These are phyloP conservation scores for Tolypocladium inflatum DNA, from an alignment of 2,329 filamentous ascomycete genomes.

Conservation along the genomic window DNA sequence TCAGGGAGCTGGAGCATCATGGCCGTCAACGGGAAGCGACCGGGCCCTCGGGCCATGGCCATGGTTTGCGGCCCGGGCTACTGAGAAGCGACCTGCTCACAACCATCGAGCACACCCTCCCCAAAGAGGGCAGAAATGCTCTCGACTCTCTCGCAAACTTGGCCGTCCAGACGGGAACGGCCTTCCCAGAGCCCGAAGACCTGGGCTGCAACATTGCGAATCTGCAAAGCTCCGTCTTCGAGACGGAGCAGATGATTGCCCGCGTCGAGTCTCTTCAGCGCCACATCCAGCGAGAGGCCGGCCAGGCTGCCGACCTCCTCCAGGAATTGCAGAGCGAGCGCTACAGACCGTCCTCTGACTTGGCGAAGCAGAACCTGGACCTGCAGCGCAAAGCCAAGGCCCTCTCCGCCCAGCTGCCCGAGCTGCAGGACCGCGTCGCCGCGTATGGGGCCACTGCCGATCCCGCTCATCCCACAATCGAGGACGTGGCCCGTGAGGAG, in stretches of 20 bases:
- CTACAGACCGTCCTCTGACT: constrained; percentile 45
- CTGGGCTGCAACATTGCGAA: constrained; percentile 44
- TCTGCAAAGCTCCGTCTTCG: constrained; percentile 43
- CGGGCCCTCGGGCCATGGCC: not conserved
- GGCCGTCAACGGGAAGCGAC: not conserved
- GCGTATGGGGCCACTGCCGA: constrained; percentile 24
- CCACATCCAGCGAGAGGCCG: constrained; percentile 44
- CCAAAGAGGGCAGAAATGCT: constrained; percentile 41
- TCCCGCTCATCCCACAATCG: constrained; percentile 37
- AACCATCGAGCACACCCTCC: constrained; percentile 44
- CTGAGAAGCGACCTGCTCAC: constrained; percentile 35
- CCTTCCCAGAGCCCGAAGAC: constrained; percentile 35
- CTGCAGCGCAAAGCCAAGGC: constrained; percentile 61
- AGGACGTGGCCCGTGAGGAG: constrained; percentile 50
- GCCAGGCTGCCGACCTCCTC: constrained; percentile 27
- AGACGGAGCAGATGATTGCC: constrained; percentile 44
- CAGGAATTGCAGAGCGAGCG: constrained; percentile 30
- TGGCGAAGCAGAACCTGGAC: constrained; percentile 64
- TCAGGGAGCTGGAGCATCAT: constrained; percentile 38
- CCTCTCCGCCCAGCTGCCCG: constrained; percentile 56
- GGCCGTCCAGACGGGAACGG: constrained; percentile 38
- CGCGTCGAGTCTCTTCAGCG: constrained; percentile 47
- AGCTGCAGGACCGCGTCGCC: constrained; percentile 43
- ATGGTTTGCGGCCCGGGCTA: not conserved
- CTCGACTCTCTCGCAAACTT: constrained; percentile 49